Evolutionary conservation across 2,329 filamentous ascomycete genomes (phyloP).

Genomic region (Fusarium mexicanum): DNA sequence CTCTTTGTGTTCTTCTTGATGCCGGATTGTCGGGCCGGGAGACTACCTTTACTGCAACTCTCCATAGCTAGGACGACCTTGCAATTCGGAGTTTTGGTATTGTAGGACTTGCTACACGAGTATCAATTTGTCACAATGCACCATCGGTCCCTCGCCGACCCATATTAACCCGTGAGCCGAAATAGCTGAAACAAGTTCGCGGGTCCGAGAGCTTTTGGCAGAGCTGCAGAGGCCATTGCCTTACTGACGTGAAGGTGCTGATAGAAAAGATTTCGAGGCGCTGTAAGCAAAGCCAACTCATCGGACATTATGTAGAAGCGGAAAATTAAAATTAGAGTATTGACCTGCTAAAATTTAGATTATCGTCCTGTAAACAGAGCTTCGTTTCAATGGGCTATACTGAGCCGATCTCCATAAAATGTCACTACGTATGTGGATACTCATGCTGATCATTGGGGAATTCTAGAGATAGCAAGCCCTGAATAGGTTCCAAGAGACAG

Average conservation of each 20-base stretch:
- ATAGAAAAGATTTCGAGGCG: accelerated
- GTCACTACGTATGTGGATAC: neutral
- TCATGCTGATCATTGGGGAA: neutral
- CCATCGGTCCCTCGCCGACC: accelerated
- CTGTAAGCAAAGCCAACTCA: too few relatives aligned
- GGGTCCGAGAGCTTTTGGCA: neutral
- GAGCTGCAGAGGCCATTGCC: neutral
- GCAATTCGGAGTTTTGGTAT: accelerated
- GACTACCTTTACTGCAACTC: accelerated
- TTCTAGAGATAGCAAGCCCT: neutral
- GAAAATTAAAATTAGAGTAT: too few relatives aligned
- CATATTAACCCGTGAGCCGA: accelerated
- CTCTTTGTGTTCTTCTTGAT: too few relatives aligned
- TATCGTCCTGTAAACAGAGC: neutral
- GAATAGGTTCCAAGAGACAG: neutral
- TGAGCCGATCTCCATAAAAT: accelerated
- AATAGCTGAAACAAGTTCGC: neutral
- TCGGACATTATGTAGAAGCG: too few relatives aligned
- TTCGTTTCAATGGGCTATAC: neutral
- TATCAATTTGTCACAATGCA: accelerated
- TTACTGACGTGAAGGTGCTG: neutral
- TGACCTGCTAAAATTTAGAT: neutral
- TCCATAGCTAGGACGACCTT: too few relatives aligned
- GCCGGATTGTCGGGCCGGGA: too few relatives aligned
- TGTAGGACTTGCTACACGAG: neutral